A percentile compares a stretch with the other conserved stretches of the same genome.
phyloP scores from a whole-genome alignment of 306 rosid genomes.

The Heteromeles arbutifolia region DNA sequence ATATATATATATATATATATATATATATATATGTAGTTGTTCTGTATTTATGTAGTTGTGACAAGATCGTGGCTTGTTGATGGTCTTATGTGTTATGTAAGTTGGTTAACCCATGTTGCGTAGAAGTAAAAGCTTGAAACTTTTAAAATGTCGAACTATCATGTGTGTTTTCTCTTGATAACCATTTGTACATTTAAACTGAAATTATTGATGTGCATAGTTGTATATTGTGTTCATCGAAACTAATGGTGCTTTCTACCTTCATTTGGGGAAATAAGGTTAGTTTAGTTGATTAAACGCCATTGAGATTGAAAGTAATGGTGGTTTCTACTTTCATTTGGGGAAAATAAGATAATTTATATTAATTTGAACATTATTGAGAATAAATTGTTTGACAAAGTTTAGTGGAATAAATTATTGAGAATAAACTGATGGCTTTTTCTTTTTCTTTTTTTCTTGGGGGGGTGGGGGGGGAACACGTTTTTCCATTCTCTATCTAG shows the following conservation, averaged over 20 bases:
- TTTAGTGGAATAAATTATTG: no score
- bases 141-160: background rate
- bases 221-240: background rate
- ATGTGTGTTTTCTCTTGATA: background rate
- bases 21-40: no score
- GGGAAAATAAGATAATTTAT: no score
- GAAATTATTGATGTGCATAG: background rate
- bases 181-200: background rate
- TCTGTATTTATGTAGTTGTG: background rate
- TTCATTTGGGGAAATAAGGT: background rate
- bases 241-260: background rate
- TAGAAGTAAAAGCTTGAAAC: background rate
- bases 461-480: no score
- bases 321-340: no score
- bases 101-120: background rate
- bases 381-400: no score
- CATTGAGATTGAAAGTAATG: no score
- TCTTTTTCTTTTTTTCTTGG: no score
- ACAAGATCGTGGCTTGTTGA: background rate
- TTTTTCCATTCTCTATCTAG: no score
- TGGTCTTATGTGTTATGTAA: background rate
- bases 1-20: no score
- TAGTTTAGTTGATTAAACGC: background rate
- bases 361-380: no score
- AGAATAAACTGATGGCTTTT: no score